Percentiles rank a stretch among this genome's conserved stretches.
These are phyloP conservation scores for Cinchona pubescens DNA, from an alignment of 257 asterid genomes.

Conservation along the genomic window DNA sequence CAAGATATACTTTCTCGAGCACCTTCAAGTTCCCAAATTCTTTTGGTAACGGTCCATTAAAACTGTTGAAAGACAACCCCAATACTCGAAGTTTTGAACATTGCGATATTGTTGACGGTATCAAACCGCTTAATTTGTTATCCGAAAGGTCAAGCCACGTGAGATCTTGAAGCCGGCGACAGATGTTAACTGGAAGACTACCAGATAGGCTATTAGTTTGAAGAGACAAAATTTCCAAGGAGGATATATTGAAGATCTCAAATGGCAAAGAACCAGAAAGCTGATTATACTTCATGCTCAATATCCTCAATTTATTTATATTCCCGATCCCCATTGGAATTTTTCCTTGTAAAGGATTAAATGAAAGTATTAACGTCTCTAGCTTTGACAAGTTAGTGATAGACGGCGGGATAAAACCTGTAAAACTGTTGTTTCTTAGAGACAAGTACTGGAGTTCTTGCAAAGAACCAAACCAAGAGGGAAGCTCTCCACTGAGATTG, in stretches of 20 bases:
- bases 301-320: background rate
- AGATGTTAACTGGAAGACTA: constrained; percentile 1
- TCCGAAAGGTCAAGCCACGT: background rate
- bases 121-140: background rate
- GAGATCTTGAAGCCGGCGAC: background rate
- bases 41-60: background rate
- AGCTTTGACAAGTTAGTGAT: constrained; percentile 1
- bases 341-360: constrained; percentile 3
- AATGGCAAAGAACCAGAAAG: background rate
- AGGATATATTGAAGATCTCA: constrained; percentile 4
- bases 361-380: background rate
- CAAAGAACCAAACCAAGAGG: constrained; percentile 14
- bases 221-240: background rate
- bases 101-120: background rate
- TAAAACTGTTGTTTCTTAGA: background rate
- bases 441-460: background rate
- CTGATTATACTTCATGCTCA: background rate
- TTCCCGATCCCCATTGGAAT: constrained; percentile 16
- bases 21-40: background rate
- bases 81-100: background rate
- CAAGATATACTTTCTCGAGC: background rate
- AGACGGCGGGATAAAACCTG: constrained; percentile 5
- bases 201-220: background rate
- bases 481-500: constrained; percentile 4
- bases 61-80: background rate